Evolutionary conservation across 2,329 filamentous ascomycete species (phyloP), one percentile per base, ranked within the genome.

Genomic region (Zymoseptoria tritici): DNA sequence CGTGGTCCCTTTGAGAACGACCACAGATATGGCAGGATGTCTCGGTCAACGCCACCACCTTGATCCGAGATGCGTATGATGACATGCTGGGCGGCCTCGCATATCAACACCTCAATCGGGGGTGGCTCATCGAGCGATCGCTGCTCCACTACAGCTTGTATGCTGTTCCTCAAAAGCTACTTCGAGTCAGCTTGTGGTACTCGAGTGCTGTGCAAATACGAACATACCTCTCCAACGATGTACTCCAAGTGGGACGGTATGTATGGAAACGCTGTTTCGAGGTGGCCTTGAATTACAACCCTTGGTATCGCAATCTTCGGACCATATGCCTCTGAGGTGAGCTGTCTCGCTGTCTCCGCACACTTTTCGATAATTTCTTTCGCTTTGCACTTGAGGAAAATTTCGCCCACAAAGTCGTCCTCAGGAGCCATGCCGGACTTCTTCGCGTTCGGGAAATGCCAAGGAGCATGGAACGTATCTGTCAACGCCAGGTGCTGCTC

Each of bases 221-320:
- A 24, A 53, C 52, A 13, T 53, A 29, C 52, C 22, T 99, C 94
- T 56, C 94, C 92, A 59, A 99, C 84, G 68, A 99, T 97, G 76
- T 99, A 99, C 76, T 99, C 93, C 56, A 99, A 83, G 73, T 97
- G 94, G 71, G 88, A 94, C 56, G 96, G 83, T 64, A 99, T 97
- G 71, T 97, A 99, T 1, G 95, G 94, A 71, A 99, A 99, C 31
- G 87, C 96, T 4, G 92, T 92, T 29, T 90, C 85, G 2, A 94
- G 80, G 71, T 99, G 91, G 21, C 95, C 94, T 63, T 88, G 83
- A 59, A 99, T 81, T 53, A 83, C 84, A 74, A 99, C 89, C 64
- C 91, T 85, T 4, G 94, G 94, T 1, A 99, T 82, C 55, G 81
- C 78, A 1, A 86, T 82, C 57, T 86, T 80, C 1, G 86, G 80